Percentiles rank a stretch among this genome's conserved stretches.
Conservation (phyloP, 768 basidiomycete genomes). For the Phaeotremella fagi region DNA sequence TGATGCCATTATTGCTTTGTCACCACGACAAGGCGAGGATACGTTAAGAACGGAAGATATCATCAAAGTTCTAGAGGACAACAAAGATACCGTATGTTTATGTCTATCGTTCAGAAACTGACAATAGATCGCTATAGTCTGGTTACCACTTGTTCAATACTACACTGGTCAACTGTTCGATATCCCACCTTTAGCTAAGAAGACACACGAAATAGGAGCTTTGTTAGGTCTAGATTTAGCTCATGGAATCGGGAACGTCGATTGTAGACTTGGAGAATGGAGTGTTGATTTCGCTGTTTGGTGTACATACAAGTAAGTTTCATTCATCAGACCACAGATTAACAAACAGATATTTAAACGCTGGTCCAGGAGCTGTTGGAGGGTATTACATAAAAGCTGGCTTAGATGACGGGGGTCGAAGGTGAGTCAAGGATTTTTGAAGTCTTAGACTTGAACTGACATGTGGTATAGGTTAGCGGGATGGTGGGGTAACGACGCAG, state of each 20-base stretch:
- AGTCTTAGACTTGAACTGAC: not conserved
- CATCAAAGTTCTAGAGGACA: slow-evolving; percentile 63
- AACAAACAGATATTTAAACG: slow-evolving; percentile 70
- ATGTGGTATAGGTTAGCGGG: slow-evolving; percentile 67
- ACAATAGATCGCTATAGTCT: slow-evolving; percentile 73
- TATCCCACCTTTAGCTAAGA: slow-evolving; percentile 73
- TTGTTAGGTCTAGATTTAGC: slow-evolving; percentile 96
- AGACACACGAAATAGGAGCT: slow-evolving; percentile 81
- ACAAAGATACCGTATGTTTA: slow-evolving; percentile 40
- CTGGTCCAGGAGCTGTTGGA: slow-evolving; percentile 95
- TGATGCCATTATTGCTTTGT: slow-evolving; percentile 69
- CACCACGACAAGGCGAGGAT: slow-evolving; percentile 77
- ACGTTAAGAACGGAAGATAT: slow-evolving; percentile 85
- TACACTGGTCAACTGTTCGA: slow-evolving; percentile 96
- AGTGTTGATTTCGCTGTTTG: slow-evolving; percentile 94
- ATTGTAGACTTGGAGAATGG: slow-evolving; percentile 85
- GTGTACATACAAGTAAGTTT: slow-evolving; percentile 76
- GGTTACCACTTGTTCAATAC: slow-evolving; percentile 92
- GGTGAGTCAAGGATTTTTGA: slow-evolving; percentile 23
- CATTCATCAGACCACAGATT: slow-evolving; percentile 41
- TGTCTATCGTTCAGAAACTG: slow-evolving; percentile 48
- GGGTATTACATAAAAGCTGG: slow-evolving; percentile 58
- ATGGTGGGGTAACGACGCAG: slow-evolving; percentile 94
- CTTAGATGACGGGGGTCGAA: slow-evolving; percentile 37
- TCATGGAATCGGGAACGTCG: slow-evolving; percentile 91